A percentile compares a stretch with the other conserved stretches of the same genome.
Evolutionary conservation across 73 alveolate species (phyloP).

Genomic region (Uronychia setigera): DNA sequence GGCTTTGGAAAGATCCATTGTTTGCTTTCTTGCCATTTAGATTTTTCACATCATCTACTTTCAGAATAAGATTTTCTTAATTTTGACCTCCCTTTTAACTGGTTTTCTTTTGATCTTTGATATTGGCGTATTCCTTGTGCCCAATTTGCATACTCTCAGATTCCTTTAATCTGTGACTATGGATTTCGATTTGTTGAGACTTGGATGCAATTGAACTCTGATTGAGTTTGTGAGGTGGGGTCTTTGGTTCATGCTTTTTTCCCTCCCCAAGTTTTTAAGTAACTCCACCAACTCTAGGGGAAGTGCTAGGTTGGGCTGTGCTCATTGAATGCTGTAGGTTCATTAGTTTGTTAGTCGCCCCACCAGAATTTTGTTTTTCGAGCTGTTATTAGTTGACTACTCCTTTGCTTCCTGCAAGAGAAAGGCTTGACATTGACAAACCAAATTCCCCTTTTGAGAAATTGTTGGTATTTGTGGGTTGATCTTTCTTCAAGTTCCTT

Average conservation of each 20-base stretch:
- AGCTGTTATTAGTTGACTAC: not conserved
- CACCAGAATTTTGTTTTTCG: not conserved
- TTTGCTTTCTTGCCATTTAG: not conserved
- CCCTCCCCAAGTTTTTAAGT: not conserved
- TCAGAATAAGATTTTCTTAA: not conserved
- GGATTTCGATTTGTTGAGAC: not conserved
- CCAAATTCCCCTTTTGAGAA: not conserved
- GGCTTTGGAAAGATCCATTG: not conserved
- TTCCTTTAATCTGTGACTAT: not conserved
- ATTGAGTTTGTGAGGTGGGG: not conserved
- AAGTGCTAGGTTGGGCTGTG: not conserved
- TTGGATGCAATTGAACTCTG: not conserved
- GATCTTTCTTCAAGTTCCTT: not conserved
- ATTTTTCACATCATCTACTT: not conserved
- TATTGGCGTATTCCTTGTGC: too few relatives aligned
- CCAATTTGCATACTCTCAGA: too few relatives aligned
- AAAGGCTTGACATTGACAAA: not conserved
- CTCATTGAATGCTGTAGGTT: not conserved
- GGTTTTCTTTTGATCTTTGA: not conserved
- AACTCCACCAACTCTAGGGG: not conserved
- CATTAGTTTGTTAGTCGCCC: not conserved
- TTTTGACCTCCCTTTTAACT: not conserved
- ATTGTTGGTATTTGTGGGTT: not conserved
- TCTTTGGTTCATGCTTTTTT: not conserved
- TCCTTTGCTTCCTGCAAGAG: not conserved